Evolutionary conservation across 2,329 filamentous ascomycete species (phyloP), one percentile per base, ranked within the genome.

Genomic region (Colletotrichum magnum): DNA sequence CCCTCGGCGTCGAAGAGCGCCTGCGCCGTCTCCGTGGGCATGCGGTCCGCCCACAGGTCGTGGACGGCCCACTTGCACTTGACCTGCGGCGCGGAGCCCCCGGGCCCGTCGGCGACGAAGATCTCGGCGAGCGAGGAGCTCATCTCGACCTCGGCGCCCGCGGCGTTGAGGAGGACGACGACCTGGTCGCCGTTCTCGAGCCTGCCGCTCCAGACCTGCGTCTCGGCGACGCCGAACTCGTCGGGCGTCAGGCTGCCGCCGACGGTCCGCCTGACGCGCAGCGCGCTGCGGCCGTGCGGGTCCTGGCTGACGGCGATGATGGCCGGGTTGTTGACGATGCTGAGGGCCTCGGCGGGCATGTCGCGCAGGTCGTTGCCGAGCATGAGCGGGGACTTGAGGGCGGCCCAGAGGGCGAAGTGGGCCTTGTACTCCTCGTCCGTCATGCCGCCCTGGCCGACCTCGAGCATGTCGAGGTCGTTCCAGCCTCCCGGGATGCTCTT

Each of bases 361-460:
- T 64, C 60, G 74, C 75, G 74, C 28, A 84, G 73, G 57, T 81
- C 78, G 12, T 80, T 80, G 21, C 82, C 81, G 54, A 84, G 80
- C 47, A 84, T 81, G 12, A 85, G 73, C 13, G 83, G 82, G 0
- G 81, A 83, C 72, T 84, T 84, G 61, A 84, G 80, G 57, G 83
- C 82, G 2, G 83, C 81, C 83, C 82, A 85, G 74, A 85, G 80
- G 26, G 82, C 76, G 56, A 85, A 84, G 69, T 85, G 83, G 16
- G 82, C 80, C 57, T 79, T 79, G 73, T 83, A 79, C 73, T 85
- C 78, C 28, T 80, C 70, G 52, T 77, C 70, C 65, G 75, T 74
- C 77, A 83, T 79, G 7, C 73, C 76, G 52, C 78, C 76, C 13
- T 78, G 78, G 2, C 82, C 81, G 21, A 84, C 74, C 64, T 82